Evolutionary conservation across 2,329 filamentous ascomycete species (phyloP).

Genomic region (Sclerotinia borealis): DNA sequence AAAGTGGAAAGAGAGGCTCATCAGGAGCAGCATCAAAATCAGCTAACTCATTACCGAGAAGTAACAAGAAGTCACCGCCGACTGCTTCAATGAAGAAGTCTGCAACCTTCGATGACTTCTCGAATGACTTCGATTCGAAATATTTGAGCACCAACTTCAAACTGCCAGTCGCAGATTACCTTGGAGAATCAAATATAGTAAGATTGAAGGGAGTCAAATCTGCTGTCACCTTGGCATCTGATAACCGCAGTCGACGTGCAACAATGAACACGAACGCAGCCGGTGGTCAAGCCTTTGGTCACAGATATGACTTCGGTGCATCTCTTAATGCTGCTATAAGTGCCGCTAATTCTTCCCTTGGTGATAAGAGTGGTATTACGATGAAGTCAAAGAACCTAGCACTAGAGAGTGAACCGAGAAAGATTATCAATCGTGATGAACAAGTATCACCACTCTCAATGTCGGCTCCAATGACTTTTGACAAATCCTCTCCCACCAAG

Average conservation of each 20-base stretch:
- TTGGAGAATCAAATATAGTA: constrained; percentile 52
- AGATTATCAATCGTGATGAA: constrained; percentile 14
- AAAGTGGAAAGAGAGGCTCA: constrained; percentile 50
- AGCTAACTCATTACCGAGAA: constrained; percentile 56
- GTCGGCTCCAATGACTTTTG: constrained; percentile 17
- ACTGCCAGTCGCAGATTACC: constrained; percentile 54
- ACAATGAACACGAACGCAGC: constrained; percentile 37
- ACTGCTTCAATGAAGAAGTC: constrained; percentile 43
- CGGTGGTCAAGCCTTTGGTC: constrained; percentile 73
- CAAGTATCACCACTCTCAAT: constrained; percentile 21
- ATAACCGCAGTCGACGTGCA: constrained; percentile 34
- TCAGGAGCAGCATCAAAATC: constrained; percentile 47
- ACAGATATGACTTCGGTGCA: constrained; percentile 93
- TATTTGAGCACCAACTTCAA: constrained; percentile 48
- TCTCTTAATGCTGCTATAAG: constrained; percentile 79
- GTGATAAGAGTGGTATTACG: constrained; percentile 51
- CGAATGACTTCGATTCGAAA: constrained; percentile 41
- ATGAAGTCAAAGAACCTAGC: constrained; percentile 32
- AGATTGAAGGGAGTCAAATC: constrained; percentile 68
- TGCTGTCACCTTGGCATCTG: constrained; percentile 46
- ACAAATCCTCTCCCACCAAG: constrained; percentile 20
- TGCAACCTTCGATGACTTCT: constrained; percentile 62
- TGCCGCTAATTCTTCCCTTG: constrained; percentile 59
- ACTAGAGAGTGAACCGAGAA: constrained; percentile 18
- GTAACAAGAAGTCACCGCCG: constrained; percentile 50